Evolutionary conservation across 805 yeast species (phyloP).

Genomic region (Metschnikowia noctiluminum): DNA sequence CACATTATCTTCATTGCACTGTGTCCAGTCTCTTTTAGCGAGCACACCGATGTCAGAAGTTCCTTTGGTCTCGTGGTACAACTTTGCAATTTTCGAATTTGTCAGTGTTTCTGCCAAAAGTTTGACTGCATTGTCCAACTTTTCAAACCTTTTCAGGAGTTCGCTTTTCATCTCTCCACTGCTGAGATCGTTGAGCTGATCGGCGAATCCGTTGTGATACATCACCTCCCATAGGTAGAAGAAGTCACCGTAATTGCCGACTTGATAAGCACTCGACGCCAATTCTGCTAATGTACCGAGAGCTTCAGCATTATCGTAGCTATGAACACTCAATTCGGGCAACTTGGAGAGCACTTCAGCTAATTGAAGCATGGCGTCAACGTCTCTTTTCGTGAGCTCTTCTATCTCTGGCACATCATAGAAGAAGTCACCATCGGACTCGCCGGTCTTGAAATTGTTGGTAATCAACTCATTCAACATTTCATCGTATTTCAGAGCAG

Average conservation of each 20-base stretch:
- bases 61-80: not conserved
- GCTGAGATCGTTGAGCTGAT: not conserved
- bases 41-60: not conserved
- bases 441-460: not conserved
- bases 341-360: not conserved
- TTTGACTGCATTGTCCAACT: not conserved
- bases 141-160: not conserved
- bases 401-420: not conserved
- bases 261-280: not conserved
- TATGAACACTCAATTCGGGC: conserved; percentile 1
- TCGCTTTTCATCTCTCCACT: not conserved
- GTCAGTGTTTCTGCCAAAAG: conserved; percentile 1
- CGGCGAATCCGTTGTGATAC: conserved; percentile 2
- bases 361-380: not conserved
- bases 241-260: conserved; percentile 2
- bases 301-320: not conserved
- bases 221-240: conserved; percentile 5
- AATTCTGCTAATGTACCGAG: not conserved
- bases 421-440: not conserved
- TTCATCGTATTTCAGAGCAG: too few relatives aligned
- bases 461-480: not conserved
- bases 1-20: not conserved
- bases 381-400: not conserved
- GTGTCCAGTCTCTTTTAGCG: not conserved
- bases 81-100: not conserved